Evolutionary conservation across 2,329 filamentous ascomycete species (phyloP).

Genomic region (Exophiala mesophila): DNA sequence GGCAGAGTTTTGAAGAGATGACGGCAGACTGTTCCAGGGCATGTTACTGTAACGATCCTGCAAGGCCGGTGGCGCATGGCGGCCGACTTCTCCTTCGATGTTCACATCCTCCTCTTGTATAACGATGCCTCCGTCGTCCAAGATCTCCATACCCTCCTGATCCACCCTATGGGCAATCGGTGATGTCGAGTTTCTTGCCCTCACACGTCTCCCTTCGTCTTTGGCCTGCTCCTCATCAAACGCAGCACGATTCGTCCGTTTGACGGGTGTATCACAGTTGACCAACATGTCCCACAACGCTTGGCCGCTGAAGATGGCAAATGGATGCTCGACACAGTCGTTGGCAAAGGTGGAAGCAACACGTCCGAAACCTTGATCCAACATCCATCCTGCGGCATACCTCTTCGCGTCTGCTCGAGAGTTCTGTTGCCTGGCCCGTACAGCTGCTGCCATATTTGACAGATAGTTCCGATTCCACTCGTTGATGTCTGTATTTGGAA

Average conservation of each 20-base stretch:
- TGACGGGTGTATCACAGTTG: constrained; percentile 31
- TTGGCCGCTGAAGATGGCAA: constrained; percentile 56
- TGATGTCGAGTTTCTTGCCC: too few species aligned
- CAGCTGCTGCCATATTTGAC: constrained; percentile 53
- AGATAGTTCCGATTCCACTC: constrained; percentile 57
- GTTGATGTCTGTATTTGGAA: constrained; percentile 53
- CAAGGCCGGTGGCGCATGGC: constrained; percentile 61
- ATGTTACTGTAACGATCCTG: constrained; percentile 63
- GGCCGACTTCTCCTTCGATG: constrained; percentile 56
- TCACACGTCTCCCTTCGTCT: constrained; percentile 32
- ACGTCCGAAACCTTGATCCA: constrained; percentile 52
- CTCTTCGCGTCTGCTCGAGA: constrained; percentile 49
- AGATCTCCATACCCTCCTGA: too few species aligned
- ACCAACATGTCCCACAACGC: constrained; percentile 48
- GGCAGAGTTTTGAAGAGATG: constrained; percentile 45
- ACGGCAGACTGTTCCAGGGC: constrained; percentile 61
- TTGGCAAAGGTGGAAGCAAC: constrained; percentile 46
- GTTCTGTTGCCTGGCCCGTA: constrained; percentile 39
- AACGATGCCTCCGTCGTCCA: constrained; percentile 34
- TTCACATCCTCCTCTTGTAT: constrained; percentile 36
- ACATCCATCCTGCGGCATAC: constrained; percentile 59
- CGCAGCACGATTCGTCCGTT: too few species aligned
- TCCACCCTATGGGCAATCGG: too few species aligned
- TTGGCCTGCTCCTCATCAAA: too few species aligned
- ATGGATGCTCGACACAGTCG: constrained; percentile 42